phyloP scores from a whole-genome alignment of 2,329 filamentous ascomycete species.

The Arachnomyces sp. region DNA sequence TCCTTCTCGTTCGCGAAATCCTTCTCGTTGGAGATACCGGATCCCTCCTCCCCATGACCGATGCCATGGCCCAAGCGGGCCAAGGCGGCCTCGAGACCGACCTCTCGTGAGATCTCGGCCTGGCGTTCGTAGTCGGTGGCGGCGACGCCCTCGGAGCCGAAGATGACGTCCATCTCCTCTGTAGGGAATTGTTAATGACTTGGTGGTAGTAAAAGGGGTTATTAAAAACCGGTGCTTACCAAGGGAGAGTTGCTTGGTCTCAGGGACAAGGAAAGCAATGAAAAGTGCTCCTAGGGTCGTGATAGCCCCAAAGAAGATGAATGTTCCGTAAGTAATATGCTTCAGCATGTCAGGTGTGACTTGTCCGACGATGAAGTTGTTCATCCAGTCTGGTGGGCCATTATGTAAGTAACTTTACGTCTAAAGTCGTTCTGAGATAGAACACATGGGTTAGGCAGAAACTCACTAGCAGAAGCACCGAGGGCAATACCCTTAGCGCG shows the following conservation, averaged over 20 bases:
- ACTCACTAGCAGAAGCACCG: constrained; percentile 49
- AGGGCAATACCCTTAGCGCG: constrained; percentile 63
- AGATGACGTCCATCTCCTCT: constrained; percentile 56
- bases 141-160: constrained; percentile 58
- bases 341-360: constrained; percentile 61
- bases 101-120: constrained; percentile 60
- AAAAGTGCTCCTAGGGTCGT: constrained; percentile 54
- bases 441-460: constrained; percentile 6
- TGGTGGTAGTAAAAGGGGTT: neutral
- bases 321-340: constrained; percentile 60
- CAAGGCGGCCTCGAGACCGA: constrained; percentile 45
- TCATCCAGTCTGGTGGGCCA: constrained; percentile 38
- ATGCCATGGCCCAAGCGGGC: constrained; percentile 3
- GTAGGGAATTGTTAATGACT: neutral
- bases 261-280: constrained; percentile 44
- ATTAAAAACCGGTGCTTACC: constrained; percentile 4
- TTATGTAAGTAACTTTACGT: neutral
- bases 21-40: no score
- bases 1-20: no score
- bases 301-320: constrained; percentile 60
- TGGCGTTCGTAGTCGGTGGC: constrained; percentile 60
- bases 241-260: constrained; percentile 43
- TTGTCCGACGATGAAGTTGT: constrained; percentile 56
- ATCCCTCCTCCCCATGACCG: no score
- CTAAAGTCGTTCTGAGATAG: constrained; percentile 4